Percentiles rank a stretch among this genome's conserved stretches.
Conservation (phyloP, 495 filamentous ascomycete species). For the Neurospora cerealis region DNA sequence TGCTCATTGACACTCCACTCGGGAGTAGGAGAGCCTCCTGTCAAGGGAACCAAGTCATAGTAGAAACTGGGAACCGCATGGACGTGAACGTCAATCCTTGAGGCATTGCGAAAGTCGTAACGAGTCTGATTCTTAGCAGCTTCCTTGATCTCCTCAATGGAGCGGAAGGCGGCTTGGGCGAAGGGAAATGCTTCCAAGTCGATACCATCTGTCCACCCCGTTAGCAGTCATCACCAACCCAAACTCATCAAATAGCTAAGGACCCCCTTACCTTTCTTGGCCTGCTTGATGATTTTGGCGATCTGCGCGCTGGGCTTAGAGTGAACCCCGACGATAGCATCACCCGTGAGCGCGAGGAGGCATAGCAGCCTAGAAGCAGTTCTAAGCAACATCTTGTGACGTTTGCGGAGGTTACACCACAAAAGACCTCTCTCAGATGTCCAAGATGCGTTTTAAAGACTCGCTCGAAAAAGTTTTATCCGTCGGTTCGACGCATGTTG, state of each 20-base stretch:
- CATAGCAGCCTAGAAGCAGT: neutral
- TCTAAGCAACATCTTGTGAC: neutral
- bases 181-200: constrained; percentile 2
- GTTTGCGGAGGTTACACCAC: neutral
- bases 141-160: constrained; percentile 1
- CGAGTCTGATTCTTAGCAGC: neutral
- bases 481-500: neutral
- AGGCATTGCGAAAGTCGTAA: neutral
- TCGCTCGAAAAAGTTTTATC: neutral
- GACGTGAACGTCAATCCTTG: neutral
- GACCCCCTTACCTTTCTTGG: neutral
- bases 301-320: neutral
- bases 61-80: constrained; percentile 1
- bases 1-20: neutral
- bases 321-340: neutral
- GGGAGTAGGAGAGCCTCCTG: neutral
- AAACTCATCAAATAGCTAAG: neutral
- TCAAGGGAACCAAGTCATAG: neutral
- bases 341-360: neutral
- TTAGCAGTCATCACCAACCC: neutral
- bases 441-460: neutral
- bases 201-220: neutral
- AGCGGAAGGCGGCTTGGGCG: constrained; percentile 2
- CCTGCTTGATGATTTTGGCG: neutral
- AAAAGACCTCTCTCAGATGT: neutral